Evolutionary conservation across 139 green algal genomes (phyloP).

Genomic region (Astrephomene gubernaculifera): DNA sequence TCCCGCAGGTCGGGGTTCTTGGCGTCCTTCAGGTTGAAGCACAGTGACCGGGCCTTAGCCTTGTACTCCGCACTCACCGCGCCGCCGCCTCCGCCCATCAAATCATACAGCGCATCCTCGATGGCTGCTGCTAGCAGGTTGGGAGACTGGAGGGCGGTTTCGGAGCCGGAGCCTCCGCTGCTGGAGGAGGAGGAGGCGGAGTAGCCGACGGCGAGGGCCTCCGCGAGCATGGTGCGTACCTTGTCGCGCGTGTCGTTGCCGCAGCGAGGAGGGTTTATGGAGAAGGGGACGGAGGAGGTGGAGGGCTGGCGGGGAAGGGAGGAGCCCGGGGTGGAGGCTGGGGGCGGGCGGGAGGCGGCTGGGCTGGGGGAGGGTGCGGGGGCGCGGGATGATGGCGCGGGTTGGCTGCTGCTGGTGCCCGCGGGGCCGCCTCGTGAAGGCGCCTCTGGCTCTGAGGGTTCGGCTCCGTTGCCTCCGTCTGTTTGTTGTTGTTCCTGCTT

Average conservation of each 20-base stretch:
- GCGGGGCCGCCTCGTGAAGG: not conserved
- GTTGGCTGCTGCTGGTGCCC: not conserved
- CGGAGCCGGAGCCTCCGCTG: not conserved
- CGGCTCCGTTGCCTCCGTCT: not conserved
- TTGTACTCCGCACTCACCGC: conserved; percentile 87
- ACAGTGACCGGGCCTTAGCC: conserved; percentile 89
- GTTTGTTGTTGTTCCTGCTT: conserved; percentile 49
- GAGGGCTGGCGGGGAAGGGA: conserved; percentile 26
- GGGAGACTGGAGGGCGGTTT: conserved; percentile 19
- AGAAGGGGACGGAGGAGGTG: not conserved
- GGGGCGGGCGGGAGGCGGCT: not conserved
- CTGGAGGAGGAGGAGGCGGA: too few relatives aligned
- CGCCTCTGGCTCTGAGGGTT: not conserved
- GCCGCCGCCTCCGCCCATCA: conserved; percentile 51
- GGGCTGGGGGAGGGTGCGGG: not conserved
- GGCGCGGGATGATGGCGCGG: not conserved
- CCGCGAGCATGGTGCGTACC: conserved; percentile 63
- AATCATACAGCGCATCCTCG: conserved; percentile 65
- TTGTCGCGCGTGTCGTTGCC: conserved; percentile 73
- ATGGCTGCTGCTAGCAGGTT: conserved; percentile 55
- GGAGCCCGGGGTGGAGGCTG: not conserved
- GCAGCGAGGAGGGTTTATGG: conserved; percentile 35
- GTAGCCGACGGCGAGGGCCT: conserved; percentile 49
- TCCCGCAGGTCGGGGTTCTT: conserved; percentile 87
- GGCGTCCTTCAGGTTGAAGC: conserved; percentile 97